Evolutionary conservation across 2,329 filamentous ascomycete species (phyloP).

Genomic region (Juglanconis juglandina): DNA sequence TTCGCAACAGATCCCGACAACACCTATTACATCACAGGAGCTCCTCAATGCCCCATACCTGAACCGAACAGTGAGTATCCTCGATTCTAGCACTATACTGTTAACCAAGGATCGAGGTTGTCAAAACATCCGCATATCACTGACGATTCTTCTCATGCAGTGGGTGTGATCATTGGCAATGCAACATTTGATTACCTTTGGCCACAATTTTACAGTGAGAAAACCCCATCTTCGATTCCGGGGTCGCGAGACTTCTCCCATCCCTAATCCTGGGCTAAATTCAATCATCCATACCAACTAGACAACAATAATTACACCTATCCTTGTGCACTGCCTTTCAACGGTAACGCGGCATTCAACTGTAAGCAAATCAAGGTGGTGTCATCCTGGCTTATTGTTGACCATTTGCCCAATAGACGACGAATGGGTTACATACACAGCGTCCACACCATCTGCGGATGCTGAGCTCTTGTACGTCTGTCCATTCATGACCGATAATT

Average conservation of each 20-base stretch:
- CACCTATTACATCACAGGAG: conserved; percentile 41
- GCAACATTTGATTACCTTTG: conserved; percentile 40
- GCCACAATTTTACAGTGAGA: conserved; percentile 39
- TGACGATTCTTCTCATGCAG: background rate
- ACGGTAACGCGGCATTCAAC: conserved; percentile 23
- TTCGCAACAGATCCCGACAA: conserved; percentile 32
- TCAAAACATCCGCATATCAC: background rate
- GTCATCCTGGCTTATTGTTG: background rate
- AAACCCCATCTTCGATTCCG: background rate
- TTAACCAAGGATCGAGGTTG: background rate
- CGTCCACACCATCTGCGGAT: conserved; percentile 23
- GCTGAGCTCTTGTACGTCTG: conserved; percentile 25
- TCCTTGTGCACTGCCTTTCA: conserved; percentile 12
- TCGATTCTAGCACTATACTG: background rate
- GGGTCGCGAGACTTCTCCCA: background rate
- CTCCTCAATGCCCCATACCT: conserved; percentile 44
- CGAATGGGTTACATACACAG: conserved; percentile 26
- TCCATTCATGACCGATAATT: background rate
- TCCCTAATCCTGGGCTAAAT: too few relatives aligned
- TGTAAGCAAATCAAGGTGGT: conserved; percentile 3
- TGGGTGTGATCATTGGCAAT: conserved; percentile 35
- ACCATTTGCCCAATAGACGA: conserved; percentile 2
- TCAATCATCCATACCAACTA: background rate
- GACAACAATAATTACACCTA: conserved; percentile 27
- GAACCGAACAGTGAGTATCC: conserved; percentile 32